Evolutionary conservation across 768 basidiomycete genomes (phyloP).

Genomic region (Coprinopsis marcescibilis): DNA sequence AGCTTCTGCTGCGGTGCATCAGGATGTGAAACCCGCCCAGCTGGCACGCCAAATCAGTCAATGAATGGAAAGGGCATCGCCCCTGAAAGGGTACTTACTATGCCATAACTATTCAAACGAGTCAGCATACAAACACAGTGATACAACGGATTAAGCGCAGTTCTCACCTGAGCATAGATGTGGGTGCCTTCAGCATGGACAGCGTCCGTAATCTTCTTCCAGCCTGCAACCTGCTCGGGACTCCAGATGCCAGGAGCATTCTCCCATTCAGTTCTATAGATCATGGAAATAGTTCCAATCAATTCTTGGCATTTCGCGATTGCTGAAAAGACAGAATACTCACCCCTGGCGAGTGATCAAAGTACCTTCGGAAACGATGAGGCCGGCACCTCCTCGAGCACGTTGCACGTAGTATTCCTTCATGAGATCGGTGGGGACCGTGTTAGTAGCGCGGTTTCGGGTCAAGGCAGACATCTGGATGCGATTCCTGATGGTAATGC

Average conservation of each 20-base stretch:
- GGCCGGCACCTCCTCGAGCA: constrained; percentile 24
- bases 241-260: constrained; percentile 35
- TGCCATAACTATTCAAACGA: constrained; percentile 32
- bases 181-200: constrained; percentile 34
- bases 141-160: not conserved
- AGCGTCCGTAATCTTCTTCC: constrained; percentile 32
- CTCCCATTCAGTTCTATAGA: constrained; percentile 32
- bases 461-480: constrained; percentile 37
- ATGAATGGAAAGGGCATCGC: not conserved
- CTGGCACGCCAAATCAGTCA: constrained; percentile 15
- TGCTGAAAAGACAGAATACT: not conserved
- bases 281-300: no score
- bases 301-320: not conserved
- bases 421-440: constrained; percentile 26
- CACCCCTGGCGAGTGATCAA: constrained; percentile 30
- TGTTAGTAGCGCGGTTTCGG: constrained; percentile 32
- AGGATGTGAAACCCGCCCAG: constrained; percentile 31
- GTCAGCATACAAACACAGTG: not conserved
- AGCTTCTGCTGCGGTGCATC: constrained; percentile 33
- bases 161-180: constrained; percentile 29
- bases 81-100: constrained; percentile 18
- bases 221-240: constrained; percentile 27
- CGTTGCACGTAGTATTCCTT: constrained; percentile 32
- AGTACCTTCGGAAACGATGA: constrained; percentile 29
- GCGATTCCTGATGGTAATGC: constrained; percentile 30